phyloP scores from a whole-genome alignment of 2,329 filamentous ascomycete species.

The Ceratocystis eucalypticola region DNA sequence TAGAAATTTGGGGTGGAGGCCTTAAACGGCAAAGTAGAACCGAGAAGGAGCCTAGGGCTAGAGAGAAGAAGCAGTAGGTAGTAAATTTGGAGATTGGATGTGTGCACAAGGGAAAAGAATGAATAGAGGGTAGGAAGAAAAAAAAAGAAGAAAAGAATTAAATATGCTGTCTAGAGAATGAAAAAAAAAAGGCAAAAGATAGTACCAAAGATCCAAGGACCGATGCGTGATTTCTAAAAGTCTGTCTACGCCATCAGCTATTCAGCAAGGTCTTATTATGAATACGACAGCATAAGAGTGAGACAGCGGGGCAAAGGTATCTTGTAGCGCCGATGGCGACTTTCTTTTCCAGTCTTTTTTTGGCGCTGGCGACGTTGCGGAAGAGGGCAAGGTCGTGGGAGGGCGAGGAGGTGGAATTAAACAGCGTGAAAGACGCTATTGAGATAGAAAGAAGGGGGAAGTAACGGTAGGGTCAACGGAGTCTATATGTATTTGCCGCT shows the following conservation, averaged over 20 bases:
- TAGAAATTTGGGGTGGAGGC: background rate
- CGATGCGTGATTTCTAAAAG: constrained; percentile 3
- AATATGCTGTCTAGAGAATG: background rate
- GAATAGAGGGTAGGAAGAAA: constrained; percentile 7
- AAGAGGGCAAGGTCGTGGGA: background rate
- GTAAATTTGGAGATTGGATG: constrained; percentile 8
- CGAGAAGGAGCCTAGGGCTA: background rate
- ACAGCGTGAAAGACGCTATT: background rate
- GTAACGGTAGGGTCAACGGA: background rate
- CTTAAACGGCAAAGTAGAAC: background rate
- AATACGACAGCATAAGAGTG: constrained; percentile 1
- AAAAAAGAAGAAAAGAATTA: constrained; percentile 15
- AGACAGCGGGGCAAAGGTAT: background rate
- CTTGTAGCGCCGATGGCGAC: background rate
- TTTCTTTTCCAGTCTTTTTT: background rate
- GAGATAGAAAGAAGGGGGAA: background rate
- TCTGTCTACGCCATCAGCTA: background rate
- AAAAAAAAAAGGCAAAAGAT: constrained; percentile 7
- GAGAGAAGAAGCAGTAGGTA: background rate
- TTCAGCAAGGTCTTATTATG: background rate
- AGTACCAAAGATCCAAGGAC: background rate
- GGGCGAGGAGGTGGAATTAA: background rate
- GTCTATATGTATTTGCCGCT: background rate
- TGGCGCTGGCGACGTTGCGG: background rate
- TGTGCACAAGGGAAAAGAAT: constrained; percentile 12